Base-by-base conservation (phyloP, 495 filamentous ascomycete species). In the Lasiosphaeria hispida region DNA sequence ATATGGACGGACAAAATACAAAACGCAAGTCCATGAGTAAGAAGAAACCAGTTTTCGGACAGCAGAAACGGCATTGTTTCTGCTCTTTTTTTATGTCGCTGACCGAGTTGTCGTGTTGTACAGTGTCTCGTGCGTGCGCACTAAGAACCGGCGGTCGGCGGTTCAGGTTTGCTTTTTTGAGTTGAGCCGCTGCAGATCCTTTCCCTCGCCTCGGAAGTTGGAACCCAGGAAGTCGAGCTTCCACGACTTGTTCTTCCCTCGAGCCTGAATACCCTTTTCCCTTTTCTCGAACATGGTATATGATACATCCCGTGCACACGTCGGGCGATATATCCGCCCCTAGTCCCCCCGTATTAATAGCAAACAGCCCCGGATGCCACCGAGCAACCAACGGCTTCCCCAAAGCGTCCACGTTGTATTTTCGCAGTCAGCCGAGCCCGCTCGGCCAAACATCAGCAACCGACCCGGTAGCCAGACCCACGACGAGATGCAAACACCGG, bases 141-240 rank as follows among this genome's bases (percentile, higher is more conserved):
- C n/a, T n/a, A n/a, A n/a, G 2, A 30, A 30, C 23, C 23, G 23
- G 23, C 23, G n/a, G n/a, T n/a, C n/a, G n/a, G n/a, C n/a, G n/a
- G n/a, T n/a, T n/a, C n/a, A 14, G 13, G 17, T 10, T 18, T 39
- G 30, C 35, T 49, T 39, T 17, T 13, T 51, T 35, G 1, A 17
- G 7, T 34, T 57, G 34, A 48, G 43, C 43, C 36, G 54, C 43
- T 48, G 43, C 54, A 57, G 44, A 57, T 57, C 41, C n/a, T 30
- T 53, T 42, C 42, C 51, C 18, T 53, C 51, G 10, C 37, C 51
- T 53, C 51, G 37, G 51, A 33, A 42, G 36, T 53, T 37, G 50
- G 36, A n/a, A 4, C 41, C 41, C 14, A 44, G 41, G 10, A 15
- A 44, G n/a, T 5, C 23, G 23, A 30, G 23, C 23, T 30, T 30